Evolutionary conservation across 2,329 filamentous ascomycete genomes (phyloP), one percentile per base, ranked within the genome.

Genomic region (Atkinsonella texensis): DNA sequence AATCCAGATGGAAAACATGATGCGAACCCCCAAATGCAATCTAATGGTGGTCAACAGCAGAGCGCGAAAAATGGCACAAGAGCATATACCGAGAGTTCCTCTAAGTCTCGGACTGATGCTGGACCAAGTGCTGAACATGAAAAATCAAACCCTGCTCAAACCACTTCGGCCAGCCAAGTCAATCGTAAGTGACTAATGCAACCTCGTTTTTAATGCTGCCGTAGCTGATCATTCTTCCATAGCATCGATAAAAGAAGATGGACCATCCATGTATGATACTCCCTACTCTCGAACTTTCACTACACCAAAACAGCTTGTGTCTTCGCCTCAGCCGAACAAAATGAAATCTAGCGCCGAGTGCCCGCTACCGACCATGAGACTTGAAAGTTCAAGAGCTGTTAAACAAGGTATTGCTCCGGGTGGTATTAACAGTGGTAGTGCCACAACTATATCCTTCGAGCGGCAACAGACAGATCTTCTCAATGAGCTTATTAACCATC

Each of bases 221-320:
- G 17, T 35, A 8, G 20, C 28, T 28, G 4, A 43, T 47, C 10
- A 48, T n/a, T 52, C 40, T 13, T 15, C n/a, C 2, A 20, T 28
- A 49, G 47, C 52, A 31, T 23, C 50, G 28, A 53, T 53, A 23
- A 54, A 49, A 12, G 46, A 54, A 39, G 61, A 63, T 32, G 64
- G 63, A 41, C 66, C 70, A 55, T 71, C 72, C 68, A 72, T 75
- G 75, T 78, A 78, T 68, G 75, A 53, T 49, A 39, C 20, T 20
- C 50, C 46, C 32, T 28, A 23, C 31, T 15, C n/a, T 35, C 52
- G 46, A 47, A 45, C 46, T 20, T 42, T 28, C 20, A 33, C 38
- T 35, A 40, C 45, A 5, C 43, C 46, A 17, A 40, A 39, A 50
- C 43, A 39, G 49, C 15, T 18, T 48, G 53, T 52, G 45, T 53